These are phyloP conservation scores for Sistotremastrum niveocremeum DNA, from an alignment of 768 basidiomycete species.

Conservation along the genomic window DNA sequence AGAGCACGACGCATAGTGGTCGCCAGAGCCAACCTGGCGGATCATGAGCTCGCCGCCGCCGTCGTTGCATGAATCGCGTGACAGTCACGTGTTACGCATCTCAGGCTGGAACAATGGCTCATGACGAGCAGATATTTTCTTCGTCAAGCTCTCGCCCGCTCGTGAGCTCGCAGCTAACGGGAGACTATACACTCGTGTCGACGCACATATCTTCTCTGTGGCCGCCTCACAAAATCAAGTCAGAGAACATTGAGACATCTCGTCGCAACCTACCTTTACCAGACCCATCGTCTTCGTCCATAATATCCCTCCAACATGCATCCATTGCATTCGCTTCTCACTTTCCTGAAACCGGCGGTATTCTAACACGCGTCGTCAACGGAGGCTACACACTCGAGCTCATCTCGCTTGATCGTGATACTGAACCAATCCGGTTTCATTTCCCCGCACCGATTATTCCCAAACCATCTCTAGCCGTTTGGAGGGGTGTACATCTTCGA, in stretches of 20 bases:
- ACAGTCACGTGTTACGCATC: too few relatives aligned
- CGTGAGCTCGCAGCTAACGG: slow-evolving; percentile 10
- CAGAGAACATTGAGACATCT: slow-evolving; percentile 43
- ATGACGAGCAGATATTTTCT: too few relatives aligned
- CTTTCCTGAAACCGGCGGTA: slow-evolving; percentile 42
- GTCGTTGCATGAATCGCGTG: too few relatives aligned
- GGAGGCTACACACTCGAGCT: slow-evolving; percentile 65
- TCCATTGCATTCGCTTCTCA: slow-evolving; percentile 45
- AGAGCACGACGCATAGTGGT: too few relatives aligned
- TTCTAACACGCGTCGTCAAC: slow-evolving; percentile 65
- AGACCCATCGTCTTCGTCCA: slow-evolving; percentile 22
- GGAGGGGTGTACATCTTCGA: slow-evolving; percentile 41
- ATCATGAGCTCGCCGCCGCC: too few relatives aligned
- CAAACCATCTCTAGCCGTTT: slow-evolving; percentile 49
- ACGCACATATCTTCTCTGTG: slow-evolving; percentile 53
- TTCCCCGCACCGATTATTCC: slow-evolving; percentile 60
- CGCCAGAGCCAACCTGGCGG: too few relatives aligned
- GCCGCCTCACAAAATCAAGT: slow-evolving; percentile 34
- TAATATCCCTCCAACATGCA: slow-evolving; percentile 60
- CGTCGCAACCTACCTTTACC: slow-evolving; percentile 41
- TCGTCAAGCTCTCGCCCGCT: not conserved
- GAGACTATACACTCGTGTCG: slow-evolving; percentile 29
- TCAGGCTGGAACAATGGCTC: too few relatives aligned
- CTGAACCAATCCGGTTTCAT: slow-evolving; percentile 60
- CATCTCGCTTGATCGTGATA: slow-evolving; percentile 50